These are phyloP conservation scores for Licmophora abbreviata DNA, from an alignment of 108 stramenopile genomes.

Conservation along the genomic window DNA sequence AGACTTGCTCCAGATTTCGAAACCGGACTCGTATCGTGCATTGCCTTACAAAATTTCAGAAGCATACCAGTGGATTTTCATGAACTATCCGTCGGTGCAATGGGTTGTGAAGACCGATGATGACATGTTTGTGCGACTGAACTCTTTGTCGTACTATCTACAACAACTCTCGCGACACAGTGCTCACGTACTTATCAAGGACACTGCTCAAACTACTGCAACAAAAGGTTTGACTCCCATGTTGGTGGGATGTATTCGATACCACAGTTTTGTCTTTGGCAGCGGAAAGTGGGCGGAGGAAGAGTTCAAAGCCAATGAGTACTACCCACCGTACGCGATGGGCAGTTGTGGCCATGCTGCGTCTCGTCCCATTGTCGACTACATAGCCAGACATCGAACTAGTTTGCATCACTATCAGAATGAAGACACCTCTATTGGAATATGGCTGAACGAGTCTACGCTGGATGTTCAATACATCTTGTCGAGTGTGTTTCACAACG, in stretches of 20 bases:
- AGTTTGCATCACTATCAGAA: slow-evolving; percentile 34
- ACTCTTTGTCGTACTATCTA: slow-evolving; percentile 10
- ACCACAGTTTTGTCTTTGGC: too few relatives aligned
- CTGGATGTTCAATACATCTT: too few relatives aligned
- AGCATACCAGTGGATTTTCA: slow-evolving; percentile 22
- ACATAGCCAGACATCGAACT: slow-evolving; percentile 12
- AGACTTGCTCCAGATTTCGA: slow-evolving; percentile 28
- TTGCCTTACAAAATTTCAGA: slow-evolving; percentile 28
- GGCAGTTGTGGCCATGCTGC: slow-evolving; percentile 33
- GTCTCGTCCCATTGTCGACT: slow-evolving; percentile 17
- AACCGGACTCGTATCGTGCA: slow-evolving; percentile 20
- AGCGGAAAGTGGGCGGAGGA: background rate
- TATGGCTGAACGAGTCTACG: slow-evolving; percentile 31
- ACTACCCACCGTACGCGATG: slow-evolving; percentile 38
- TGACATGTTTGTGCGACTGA: slow-evolving; percentile 23
- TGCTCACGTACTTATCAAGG: slow-evolving; percentile 7
- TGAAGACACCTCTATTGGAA: slow-evolving; percentile 41
- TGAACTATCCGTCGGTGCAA: slow-evolving; percentile 10
- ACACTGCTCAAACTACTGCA: too few relatives aligned
- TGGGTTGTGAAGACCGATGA: slow-evolving; percentile 51
- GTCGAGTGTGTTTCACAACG: too few relatives aligned
- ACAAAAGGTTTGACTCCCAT: too few relatives aligned
- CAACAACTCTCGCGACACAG: slow-evolving; percentile 22
- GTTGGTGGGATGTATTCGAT: slow-evolving; percentile 30
- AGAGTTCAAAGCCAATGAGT: background rate